Evolutionary conservation across 768 basidiomycete species (phyloP), one percentile per base, ranked within the genome.

Genomic region (Tylopilus balloui): DNA sequence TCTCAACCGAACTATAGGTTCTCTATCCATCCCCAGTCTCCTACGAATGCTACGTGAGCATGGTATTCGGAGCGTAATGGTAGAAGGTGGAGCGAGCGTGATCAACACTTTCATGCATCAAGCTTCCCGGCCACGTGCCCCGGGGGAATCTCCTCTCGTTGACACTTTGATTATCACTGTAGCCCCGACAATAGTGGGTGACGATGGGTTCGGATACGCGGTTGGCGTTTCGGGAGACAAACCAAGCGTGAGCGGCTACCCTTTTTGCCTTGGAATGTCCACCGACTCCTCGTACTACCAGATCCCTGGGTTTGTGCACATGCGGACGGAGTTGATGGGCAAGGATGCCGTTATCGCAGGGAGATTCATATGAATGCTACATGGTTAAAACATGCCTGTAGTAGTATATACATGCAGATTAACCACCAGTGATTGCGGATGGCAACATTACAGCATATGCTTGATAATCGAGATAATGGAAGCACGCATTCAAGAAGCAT

Each of bases 1-100:
- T 42, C 42, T 48, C n/a, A 55, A 52, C 15, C 24, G 11, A 25
- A 27, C 10, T 35, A 15, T 14, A 73, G 75, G 70, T 29, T 47
- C 58, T 21, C 62, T 84, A 17, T 69, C 76, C 23, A 66, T 88
- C 25, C 61, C 67, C 3, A 61, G 62, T 5, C 64, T 89, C 15
- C 78, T 93, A 5, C 58, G 54, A 12, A 68, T 69, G 7, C 71
- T 96, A 21, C 68, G 67, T n/a, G 65, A 68, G 11, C 69, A 75
- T n/a, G 81, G 79, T 3, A 73, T 95, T 52, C 68, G 69, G 11
- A 85, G 83, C 11, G 71, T 97, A 47, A 99, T 99, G 95, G 88
- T 97, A 6, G 96, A 99, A 71, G 96, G 96, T 45, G 96, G 96
- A 14, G 87, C 91, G 9, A 69, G 71, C 9, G 75, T 99, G 54